Evolutionary conservation across 768 basidiomycete species (phyloP), one percentile per base, ranked within the genome.

Genomic region (Phlebiopsis gigantea): DNA sequence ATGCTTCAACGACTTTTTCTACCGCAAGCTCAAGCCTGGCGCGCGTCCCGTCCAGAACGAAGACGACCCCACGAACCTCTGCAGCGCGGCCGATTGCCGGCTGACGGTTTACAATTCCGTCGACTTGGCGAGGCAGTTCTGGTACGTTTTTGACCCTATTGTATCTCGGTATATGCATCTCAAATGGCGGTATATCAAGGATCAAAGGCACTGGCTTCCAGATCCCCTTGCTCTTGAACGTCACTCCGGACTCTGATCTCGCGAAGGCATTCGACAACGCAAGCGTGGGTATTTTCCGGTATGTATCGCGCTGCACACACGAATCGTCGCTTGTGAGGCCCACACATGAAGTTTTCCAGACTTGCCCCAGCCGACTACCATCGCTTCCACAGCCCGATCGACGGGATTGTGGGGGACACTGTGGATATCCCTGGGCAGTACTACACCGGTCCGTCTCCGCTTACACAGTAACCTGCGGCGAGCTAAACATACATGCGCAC

Each of bases 311-410:
- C 45, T 15, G n/a, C n/a, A n/a, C n/a, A n/a, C n/a, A n/a, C n/a
- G n/a, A n/a, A n/a, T 52, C 8, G n/a, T n/a, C n/a, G n/a, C n/a
- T 14, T 14, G 5, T 47, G n/a, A n/a, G n/a, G 14, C 5, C 4
- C 8, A 53, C 31, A 8, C 2, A 30, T 31, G 25, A 45, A 7
- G 21, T n/a, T 15, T 14, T 9, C 6, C 50, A 65, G 68, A 7
- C 80, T 93, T 17, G 89, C 91, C 0, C 91, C 89, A 0, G 78
- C 83, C 8, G 90, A 92, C 66, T 91, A 91, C 63, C 90, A 92
- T 65, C 82, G 89, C 14, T 90, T 87, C 77, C 88, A 90, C 60
- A 79, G 79, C 30, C 87, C 87, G 14, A 72, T 86, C 25, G 83
- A 85, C 53, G 83, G 77, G 34, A 76, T 73, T 10, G 67, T 85